Conservation (phyloP, 2,329 filamentous ascomycete genomes). For the Penicillium sp. region DNA sequence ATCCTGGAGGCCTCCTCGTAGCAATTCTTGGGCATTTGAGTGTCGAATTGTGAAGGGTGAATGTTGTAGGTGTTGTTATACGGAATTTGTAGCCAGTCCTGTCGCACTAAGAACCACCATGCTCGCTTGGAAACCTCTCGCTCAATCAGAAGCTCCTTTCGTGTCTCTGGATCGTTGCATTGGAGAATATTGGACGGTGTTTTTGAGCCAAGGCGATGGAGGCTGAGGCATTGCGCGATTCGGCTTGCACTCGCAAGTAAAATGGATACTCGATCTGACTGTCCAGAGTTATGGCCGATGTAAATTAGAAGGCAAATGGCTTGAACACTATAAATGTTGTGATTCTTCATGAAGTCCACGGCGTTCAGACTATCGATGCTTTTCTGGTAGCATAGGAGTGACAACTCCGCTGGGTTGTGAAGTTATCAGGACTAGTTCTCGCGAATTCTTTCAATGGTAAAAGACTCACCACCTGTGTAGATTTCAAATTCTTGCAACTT, state of each 20-base stretch:
- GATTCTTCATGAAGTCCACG: slow-evolving; percentile 13
- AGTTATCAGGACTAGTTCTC: not conserved
- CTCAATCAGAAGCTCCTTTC: not conserved
- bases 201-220: slow-evolving; percentile 10
- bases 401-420: not conserved
- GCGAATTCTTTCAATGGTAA: not conserved
- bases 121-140: slow-evolving; percentile 14
- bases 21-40: slow-evolving; percentile 15
- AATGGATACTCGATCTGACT: slow-evolving; percentile 14
- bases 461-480: not conserved
- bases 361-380: slow-evolving; percentile 6
- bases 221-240: slow-evolving; percentile 14
- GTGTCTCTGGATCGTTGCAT: not conserved
- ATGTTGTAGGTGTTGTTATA: slow-evolving; percentile 17
- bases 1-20: slow-evolving; percentile 4
- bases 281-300: slow-evolving; percentile 11
- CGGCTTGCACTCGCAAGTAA: slow-evolving; percentile 9
- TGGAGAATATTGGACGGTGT: not conserved
- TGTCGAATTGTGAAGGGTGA: slow-evolving; percentile 15
- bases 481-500: slow-evolving; percentile 2
- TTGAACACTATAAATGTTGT: slow-evolving; percentile 11
- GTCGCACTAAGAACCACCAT: slow-evolving; percentile 19
- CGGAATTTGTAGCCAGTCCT: slow-evolving; percentile 18
- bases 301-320: slow-evolving; percentile 15
- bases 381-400: slow-evolving; percentile 3